phyloP scores from a whole-genome alignment of 495 filamentous ascomycete genomes.

The Daldinia decipiens region DNA sequence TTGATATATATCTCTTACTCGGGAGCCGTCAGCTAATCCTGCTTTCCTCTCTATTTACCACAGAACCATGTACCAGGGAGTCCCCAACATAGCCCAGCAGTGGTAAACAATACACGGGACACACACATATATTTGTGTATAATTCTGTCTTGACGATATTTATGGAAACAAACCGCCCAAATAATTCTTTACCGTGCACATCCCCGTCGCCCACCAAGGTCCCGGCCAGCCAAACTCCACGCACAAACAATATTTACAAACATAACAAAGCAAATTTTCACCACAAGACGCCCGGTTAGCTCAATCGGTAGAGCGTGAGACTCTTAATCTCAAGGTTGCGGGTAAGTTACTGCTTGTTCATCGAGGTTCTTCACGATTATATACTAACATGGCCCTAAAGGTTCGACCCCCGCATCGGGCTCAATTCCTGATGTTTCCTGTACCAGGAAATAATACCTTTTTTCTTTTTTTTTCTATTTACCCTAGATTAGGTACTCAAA shows the following conservation, averaged over 20 bases:
- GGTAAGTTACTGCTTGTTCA: slow-evolving; percentile 46
- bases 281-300: slow-evolving; percentile 63
- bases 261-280: not conserved
- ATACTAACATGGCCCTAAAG: slow-evolving; percentile 16
- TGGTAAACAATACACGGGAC: not conserved
- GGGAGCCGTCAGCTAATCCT: not conserved
- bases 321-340: slow-evolving; percentile 81
- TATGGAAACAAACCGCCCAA: not conserved
- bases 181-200: not conserved
- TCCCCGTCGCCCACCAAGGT: not conserved
- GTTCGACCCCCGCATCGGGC: slow-evolving; percentile 57
- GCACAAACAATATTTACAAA: not conserved
- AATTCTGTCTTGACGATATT: no score
- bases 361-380: not conserved
- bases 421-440: slow-evolving; percentile 50
- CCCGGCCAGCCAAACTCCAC: not conserved
- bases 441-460: no score
- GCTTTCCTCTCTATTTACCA: not conserved
- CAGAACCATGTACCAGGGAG: not conserved
- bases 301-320: slow-evolving; percentile 88
- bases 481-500: no score
- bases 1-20: not conserved
- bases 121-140: no score
- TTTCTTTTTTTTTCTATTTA: no score
- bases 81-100: not conserved